Conservation (phyloP, 2,329 filamentous ascomycete species). For the Xylariaceae sp. region DNA sequence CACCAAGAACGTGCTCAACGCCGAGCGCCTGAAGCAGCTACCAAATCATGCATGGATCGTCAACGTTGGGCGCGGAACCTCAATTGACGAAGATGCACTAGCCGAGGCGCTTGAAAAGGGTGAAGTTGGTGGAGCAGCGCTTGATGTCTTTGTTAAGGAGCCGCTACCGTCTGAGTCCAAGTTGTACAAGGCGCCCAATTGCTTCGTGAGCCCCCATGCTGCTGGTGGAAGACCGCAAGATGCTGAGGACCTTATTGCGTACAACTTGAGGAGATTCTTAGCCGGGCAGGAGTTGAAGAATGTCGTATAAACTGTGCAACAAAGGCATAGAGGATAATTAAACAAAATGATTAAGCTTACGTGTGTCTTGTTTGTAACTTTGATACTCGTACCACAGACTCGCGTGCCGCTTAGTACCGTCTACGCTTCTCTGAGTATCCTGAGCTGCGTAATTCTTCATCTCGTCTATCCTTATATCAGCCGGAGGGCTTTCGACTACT, state of each 20-base stretch:
- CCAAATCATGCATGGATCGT: constrained; percentile 58
- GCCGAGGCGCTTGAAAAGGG: constrained; percentile 43
- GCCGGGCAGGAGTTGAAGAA: constrained; percentile 61
- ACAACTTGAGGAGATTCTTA: constrained; percentile 59
- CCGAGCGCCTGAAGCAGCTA: constrained; percentile 49
- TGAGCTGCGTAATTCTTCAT: too few species aligned
- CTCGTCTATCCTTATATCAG: too few species aligned
- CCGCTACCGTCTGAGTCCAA: constrained; percentile 38
- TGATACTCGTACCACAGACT: too few species aligned
- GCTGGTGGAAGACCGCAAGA: constrained; percentile 61
- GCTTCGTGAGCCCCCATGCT: constrained; percentile 55
- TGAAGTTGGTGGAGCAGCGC: constrained; percentile 46
- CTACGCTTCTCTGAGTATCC: too few species aligned
- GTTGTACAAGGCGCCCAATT: constrained; percentile 52
- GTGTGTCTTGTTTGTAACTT: too few species aligned
- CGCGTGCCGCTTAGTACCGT: too few species aligned
- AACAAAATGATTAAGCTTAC: too few species aligned
- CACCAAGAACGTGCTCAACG: constrained; percentile 55
- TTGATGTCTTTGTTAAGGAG: constrained; percentile 45
- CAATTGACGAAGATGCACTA: constrained; percentile 49
- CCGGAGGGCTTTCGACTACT: too few species aligned
- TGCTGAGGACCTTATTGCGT: constrained; percentile 56
- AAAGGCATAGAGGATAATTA: too few species aligned
- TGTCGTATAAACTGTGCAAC: constrained; percentile 32
- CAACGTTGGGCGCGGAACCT: constrained; percentile 51